phyloP scores from a whole-genome alignment of 1,284 basidiomycete genomes.

The Ustilago bromivora region DNA sequence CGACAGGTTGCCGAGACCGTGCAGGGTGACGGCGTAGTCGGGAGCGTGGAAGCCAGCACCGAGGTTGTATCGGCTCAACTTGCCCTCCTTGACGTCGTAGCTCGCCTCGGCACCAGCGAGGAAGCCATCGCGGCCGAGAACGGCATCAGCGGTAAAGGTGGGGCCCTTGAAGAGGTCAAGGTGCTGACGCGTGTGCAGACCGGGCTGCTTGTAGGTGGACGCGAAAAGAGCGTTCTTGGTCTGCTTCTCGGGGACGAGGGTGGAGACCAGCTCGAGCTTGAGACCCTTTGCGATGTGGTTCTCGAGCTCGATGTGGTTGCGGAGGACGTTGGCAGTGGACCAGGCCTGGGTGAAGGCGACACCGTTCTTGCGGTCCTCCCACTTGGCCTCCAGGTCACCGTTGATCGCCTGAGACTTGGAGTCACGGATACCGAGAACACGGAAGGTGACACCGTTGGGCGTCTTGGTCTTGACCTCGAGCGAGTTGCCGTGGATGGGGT shows the following conservation, averaged over 20 bases:
- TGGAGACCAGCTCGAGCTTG: constrained; percentile 91
- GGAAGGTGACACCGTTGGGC: constrained; percentile 74
- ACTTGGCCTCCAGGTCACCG: constrained; percentile 70
- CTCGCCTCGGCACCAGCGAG: constrained; percentile 94
- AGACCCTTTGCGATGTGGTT: constrained; percentile 96
- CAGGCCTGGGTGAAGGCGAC: constrained; percentile 75
- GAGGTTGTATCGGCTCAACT: constrained; percentile 89
- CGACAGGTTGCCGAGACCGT: constrained; percentile 93
- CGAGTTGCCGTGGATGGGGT: constrained; percentile 80
- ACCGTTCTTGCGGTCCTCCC: constrained; percentile 68
- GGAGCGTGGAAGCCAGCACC: constrained; percentile 95
- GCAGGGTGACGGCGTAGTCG: constrained; percentile 94
- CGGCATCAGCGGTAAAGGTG: constrained; percentile 88
- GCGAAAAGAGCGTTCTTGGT: constrained; percentile 79
- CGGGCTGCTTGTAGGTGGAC: constrained; percentile 94
- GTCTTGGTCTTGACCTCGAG: constrained; percentile 89
- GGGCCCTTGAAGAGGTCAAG: constrained; percentile 98
- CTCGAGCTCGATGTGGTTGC: constrained; percentile 92
- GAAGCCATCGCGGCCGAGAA: constrained; percentile 96
- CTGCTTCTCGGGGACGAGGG: constrained; percentile 84
- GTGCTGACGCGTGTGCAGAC: constrained; percentile 89
- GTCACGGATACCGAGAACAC: constrained; percentile 69
- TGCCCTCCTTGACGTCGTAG: constrained; percentile 95
- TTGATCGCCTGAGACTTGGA: constrained; percentile 67
- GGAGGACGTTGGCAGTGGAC: constrained; percentile 86